Evolutionary conservation across 257 asterid species (phyloP).

Genomic region (Solanum verrucosum): DNA sequence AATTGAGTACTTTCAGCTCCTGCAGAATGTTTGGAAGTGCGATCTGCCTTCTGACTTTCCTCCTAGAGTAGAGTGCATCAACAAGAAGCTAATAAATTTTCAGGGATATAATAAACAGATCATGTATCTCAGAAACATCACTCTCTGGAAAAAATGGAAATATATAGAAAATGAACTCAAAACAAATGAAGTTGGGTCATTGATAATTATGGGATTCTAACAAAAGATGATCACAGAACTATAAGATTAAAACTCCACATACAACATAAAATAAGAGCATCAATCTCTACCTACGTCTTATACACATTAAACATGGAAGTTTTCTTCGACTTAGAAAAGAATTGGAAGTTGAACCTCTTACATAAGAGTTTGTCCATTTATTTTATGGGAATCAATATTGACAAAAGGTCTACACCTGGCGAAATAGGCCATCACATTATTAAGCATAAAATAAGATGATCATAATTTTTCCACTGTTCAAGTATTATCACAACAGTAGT

Average conservation of each 20-base stretch:
- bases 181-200: not conserved
- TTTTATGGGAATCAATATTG: not conserved
- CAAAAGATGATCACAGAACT: not conserved
- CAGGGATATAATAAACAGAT: not conserved
- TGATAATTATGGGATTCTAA: not conserved
- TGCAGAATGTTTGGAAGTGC: constrained; percentile 20
- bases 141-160: not conserved
- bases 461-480: not conserved
- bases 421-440: not conserved
- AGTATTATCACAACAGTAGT: not conserved
- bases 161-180: not conserved
- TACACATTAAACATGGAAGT: not conserved
- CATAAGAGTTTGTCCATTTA: not conserved
- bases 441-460: not conserved
- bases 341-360: not conserved
- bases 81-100: constrained; percentile 4
- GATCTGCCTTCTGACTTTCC: constrained; percentile 43
- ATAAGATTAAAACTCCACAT: not conserved
- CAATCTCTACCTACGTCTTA: not conserved
- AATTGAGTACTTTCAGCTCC: constrained; percentile 26
- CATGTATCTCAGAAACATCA: constrained; percentile 1
- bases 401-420: not conserved
- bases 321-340: not conserved
- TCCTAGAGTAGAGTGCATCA: constrained; percentile 41
- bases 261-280: not conserved